Conservation (phyloP, 2,329 filamentous ascomycete genomes). For the Setomelanomma holmii region DNA sequence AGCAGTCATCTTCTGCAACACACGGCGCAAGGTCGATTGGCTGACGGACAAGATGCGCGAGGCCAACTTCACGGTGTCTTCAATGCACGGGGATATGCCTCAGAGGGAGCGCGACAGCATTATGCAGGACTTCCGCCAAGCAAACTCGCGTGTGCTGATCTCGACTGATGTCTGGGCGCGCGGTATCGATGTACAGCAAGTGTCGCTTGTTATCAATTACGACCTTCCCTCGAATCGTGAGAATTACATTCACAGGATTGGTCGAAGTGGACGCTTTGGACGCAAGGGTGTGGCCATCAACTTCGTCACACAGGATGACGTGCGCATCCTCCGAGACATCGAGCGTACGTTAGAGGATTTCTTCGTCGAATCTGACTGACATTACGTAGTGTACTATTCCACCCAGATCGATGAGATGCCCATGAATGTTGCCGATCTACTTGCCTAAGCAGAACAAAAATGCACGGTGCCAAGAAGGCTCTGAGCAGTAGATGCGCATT, state of each 20-base stretch:
- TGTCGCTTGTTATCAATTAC: constrained; percentile 98
- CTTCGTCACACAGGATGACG: constrained; percentile 98
- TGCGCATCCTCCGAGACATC: constrained; percentile 95
- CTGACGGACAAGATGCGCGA: constrained; percentile 99
- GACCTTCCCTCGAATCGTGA: constrained; percentile 97
- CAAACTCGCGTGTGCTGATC: constrained; percentile 94
- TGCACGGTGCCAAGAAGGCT: not conserved
- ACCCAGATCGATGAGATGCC: constrained; percentile 99
- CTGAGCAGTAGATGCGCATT: too few relatives aligned
- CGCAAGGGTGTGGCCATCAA: constrained; percentile 99
- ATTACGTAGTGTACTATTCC: constrained; percentile 79
- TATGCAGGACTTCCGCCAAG: constrained; percentile 98
- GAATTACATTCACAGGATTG: constrained; percentile 99
- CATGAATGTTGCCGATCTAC: constrained; percentile 73
- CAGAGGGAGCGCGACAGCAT: constrained; percentile 98
- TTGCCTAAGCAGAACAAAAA: constrained; percentile 25
- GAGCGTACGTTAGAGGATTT: constrained; percentile 74
- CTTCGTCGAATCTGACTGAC: constrained; percentile 41
- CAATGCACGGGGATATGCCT: constrained; percentile 99
- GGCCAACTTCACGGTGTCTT: constrained; percentile 97
- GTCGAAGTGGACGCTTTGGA: constrained; percentile 92
- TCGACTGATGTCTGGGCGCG: constrained; percentile 98
- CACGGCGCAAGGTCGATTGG: constrained; percentile 98
- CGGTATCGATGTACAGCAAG: constrained; percentile 98
- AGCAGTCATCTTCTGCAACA: constrained; percentile 99